Evolutionary conservation across 2,329 filamentous ascomycete genomes (phyloP), one percentile per base, ranked within the genome.

Genomic region (Sporothrix variecibatus): DNA sequence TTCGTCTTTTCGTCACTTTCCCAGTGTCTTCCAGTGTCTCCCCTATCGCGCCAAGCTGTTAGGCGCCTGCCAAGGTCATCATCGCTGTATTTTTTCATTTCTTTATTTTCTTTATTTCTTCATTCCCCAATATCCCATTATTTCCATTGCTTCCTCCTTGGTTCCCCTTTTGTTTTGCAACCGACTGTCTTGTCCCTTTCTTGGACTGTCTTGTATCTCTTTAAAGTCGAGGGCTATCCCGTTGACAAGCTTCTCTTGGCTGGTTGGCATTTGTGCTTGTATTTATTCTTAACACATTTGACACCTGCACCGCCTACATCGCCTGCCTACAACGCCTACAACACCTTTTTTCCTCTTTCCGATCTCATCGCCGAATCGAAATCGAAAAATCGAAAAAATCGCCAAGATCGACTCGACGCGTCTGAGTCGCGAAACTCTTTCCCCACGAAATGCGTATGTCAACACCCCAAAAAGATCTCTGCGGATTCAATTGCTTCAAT

Each of bases 191-290:
- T 68, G 40, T 51, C 43, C 40, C 26, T 26, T 68, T 53, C 65
- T 69, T 69, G 65, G 58, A 4, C 20, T 23, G n/a, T 62, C 40
- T 62, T 62, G 58, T 20, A 46, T 64, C 53, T 43, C 34, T 49
- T 72, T 62, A 72, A 72, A 72, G 15, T 72, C 69, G 38, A 71
- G 40, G 38, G 5, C 46, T 38, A n/a, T 46, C 49, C 56, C 40
- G 34, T 15, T 62, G 53, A 38, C 71, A 72, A 72, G 71, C 58
- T 72, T 72, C 60, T 72, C 71, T 72, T 72, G 60, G 71, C 71
- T n/a, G 31, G 15, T 56, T 56, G 28, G 46, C 43, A 65, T 40
- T 56, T 40, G 40, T 17, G 31, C 38, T 60, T 9, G n/a, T 11
- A 17, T 28, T 40, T 26, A 62, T 28, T 8, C 51, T 56, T 12